These are phyloP conservation scores for Suillus decipiens DNA, from an alignment of 768 basidiomycete species.

Conservation along the genomic window DNA sequence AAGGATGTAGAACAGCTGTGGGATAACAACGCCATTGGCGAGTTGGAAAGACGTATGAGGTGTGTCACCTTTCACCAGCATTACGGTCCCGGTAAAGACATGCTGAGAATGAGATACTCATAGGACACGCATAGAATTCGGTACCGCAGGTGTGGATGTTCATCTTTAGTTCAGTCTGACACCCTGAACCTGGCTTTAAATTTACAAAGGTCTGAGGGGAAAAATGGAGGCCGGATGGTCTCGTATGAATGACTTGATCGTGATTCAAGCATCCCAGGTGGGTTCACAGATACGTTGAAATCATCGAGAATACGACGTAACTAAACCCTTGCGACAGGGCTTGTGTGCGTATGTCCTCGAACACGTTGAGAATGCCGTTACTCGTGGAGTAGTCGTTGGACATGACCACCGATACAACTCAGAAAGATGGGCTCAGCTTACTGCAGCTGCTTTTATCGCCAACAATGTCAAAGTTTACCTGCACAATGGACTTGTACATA, in stretches of 20 bases:
- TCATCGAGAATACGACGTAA: not conserved
- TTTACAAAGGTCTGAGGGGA: constrained; percentile 63
- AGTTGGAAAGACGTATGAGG: constrained; percentile 47
- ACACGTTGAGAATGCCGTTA: constrained; percentile 51
- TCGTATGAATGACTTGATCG: constrained; percentile 87
- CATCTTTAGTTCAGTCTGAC: constrained; percentile 11
- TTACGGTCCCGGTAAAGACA: not conserved
- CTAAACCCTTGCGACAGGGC: constrained; percentile 47
- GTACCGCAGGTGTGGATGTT: constrained; percentile 67
- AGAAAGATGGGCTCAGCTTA: constrained; percentile 72
- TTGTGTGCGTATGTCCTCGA: constrained; percentile 70
- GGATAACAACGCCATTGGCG: constrained; percentile 28
- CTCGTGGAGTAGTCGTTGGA: constrained; percentile 77
- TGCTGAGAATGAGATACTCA: not conserved
- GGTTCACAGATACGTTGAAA: constrained; percentile 6
- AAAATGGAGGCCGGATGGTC: constrained; percentile 89
- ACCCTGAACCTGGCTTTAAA: not conserved
- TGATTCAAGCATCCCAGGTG: constrained; percentile 83
- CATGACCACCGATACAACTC: constrained; percentile 87
- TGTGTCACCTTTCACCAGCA: constrained; percentile 16
- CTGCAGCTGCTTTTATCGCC: constrained; percentile 68
- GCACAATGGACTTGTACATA: constrained; percentile 71
- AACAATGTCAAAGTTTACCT: constrained; percentile 71
- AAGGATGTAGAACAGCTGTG: constrained; percentile 38
- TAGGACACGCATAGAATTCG: constrained; percentile 80